These are phyloP conservation scores for Geotrichum citri-aurantii DNA, from an alignment of 1,139 yeast species.

Conservation along the genomic window DNA sequence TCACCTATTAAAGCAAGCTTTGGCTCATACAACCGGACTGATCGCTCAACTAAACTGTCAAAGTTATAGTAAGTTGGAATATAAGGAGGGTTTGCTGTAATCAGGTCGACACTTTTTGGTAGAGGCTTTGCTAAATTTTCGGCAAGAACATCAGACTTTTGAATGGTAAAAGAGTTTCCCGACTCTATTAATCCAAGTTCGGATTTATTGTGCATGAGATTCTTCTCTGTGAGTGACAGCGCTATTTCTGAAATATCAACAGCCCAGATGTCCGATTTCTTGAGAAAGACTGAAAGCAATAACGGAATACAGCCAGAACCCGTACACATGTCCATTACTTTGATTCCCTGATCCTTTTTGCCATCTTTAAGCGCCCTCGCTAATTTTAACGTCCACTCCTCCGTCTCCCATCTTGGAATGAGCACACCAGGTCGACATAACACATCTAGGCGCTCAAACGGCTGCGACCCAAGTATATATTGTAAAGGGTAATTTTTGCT, in stretches of 20 bases:
- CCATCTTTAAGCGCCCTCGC: constrained; percentile 29
- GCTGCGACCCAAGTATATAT: constrained; percentile 78
- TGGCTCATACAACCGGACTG: constrained; percentile 75
- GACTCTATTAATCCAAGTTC: neutral
- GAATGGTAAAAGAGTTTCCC: neutral
- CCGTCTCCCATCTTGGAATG: constrained; percentile 95
- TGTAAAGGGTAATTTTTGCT: constrained; percentile 60
- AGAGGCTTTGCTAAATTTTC: constrained; percentile 2
- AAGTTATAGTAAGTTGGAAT: constrained; percentile 47
- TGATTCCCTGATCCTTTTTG: constrained; percentile 18
- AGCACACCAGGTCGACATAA: constrained; percentile 59
- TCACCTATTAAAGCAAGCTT: constrained; percentile 69
- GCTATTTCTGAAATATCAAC: constrained; percentile 61
- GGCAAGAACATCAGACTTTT: constrained; percentile 24
- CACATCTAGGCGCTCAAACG: constrained; percentile 68
- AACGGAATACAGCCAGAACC: constrained; percentile 89
- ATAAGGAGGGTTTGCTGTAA: constrained; percentile 89
- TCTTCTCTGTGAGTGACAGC: constrained; percentile 45
- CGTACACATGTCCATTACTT: constrained; percentile 69
- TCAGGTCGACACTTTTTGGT: constrained; percentile 40
- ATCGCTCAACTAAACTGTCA: constrained; percentile 40
- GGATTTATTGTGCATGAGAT: constrained; percentile 30
- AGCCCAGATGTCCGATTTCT: constrained; percentile 39
- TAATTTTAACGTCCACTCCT: constrained; percentile 68
- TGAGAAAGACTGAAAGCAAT: constrained; percentile 32